These are phyloP conservation scores for Apocynum venetum DNA, from an alignment of 257 asterid species.

Conservation along the genomic window DNA sequence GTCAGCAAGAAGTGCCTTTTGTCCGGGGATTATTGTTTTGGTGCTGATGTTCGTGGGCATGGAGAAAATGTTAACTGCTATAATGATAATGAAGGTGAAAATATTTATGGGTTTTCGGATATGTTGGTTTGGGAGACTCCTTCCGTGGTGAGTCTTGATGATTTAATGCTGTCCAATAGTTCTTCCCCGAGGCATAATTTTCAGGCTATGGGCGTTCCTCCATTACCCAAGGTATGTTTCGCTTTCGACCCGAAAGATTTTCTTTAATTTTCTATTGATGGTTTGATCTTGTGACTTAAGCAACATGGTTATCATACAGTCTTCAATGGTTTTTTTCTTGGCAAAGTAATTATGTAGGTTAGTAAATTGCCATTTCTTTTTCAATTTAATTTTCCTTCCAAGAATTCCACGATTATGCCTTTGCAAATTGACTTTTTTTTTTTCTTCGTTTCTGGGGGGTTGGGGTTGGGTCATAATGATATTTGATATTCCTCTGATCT, in stretches of 20 bases:
- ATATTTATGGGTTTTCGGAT: conserved; percentile 42
- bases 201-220: conserved; percentile 89
- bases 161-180: conserved; percentile 51
- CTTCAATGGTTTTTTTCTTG: background rate
- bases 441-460: background rate
- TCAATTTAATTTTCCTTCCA: background rate
- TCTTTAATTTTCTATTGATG: background rate
- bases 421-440: background rate
- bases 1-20: conserved; percentile 45
- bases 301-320: background rate
- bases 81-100: conserved; percentile 22
- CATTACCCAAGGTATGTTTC: conserved; percentile 76
- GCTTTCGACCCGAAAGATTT: background rate
- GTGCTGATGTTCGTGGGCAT: background rate
- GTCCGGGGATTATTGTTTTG: conserved; percentile 11
- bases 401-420: background rate
- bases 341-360: background rate
- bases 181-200: conserved; percentile 39
- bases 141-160: conserved; percentile 64
- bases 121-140: conserved; percentile 85
- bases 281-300: background rate
- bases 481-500: background rate
- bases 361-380: background rate
- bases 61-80: background rate
- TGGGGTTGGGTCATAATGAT: background rate